A percentile compares a stretch with the other conserved stretches of the same genome.
Evolutionary conservation across 2,329 filamentous ascomycete genomes (phyloP).

Genomic region (Diaporthe amygdali): DNA sequence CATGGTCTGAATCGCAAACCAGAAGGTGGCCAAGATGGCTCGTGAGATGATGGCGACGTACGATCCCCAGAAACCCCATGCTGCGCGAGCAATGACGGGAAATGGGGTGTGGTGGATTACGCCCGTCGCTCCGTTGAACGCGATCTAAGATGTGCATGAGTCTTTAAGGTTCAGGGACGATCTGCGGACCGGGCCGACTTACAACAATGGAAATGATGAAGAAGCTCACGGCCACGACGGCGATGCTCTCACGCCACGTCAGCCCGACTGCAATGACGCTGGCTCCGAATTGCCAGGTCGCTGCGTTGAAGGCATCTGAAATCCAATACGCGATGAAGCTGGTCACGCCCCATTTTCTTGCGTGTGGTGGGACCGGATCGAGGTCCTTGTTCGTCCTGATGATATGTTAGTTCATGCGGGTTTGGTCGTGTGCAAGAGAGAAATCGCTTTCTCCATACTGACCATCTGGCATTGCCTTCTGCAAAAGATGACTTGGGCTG

Average conservation of each 20-base stretch:
- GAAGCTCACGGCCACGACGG: conserved; percentile 22
- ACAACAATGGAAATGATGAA: conserved; percentile 23
- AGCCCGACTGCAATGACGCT: conserved; percentile 41
- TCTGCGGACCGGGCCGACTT: neutral
- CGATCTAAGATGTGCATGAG: conserved; percentile 20
- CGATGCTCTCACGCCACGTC: conserved; percentile 35
- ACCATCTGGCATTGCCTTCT: conserved; percentile 22
- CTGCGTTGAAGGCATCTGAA: conserved; percentile 40
- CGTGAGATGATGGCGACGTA: conserved; percentile 39
- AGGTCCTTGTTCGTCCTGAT: conserved; percentile 34
- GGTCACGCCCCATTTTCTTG: conserved; percentile 44
- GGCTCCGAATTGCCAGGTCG: conserved; percentile 41
- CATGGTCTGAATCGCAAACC: conserved; percentile 40
- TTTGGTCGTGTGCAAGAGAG: too few species aligned
- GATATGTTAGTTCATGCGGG: neutral
- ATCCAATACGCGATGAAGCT: conserved; percentile 43
- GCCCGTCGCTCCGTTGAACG: conserved; percentile 41
- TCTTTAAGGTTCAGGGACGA: too few species aligned
- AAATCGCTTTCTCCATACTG: neutral
- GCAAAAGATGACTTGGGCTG: conserved; percentile 20
- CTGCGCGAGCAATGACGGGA: conserved; percentile 41
- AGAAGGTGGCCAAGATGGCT: conserved; percentile 42
- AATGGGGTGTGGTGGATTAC: conserved; percentile 44
- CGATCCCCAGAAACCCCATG: conserved; percentile 42
- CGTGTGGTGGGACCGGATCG: conserved; percentile 41